Percentiles rank a stretch among this genome's conserved stretches.
phyloP scores from a whole-genome alignment of 352 stramenopile species.

The Phytopythium montanum region DNA sequence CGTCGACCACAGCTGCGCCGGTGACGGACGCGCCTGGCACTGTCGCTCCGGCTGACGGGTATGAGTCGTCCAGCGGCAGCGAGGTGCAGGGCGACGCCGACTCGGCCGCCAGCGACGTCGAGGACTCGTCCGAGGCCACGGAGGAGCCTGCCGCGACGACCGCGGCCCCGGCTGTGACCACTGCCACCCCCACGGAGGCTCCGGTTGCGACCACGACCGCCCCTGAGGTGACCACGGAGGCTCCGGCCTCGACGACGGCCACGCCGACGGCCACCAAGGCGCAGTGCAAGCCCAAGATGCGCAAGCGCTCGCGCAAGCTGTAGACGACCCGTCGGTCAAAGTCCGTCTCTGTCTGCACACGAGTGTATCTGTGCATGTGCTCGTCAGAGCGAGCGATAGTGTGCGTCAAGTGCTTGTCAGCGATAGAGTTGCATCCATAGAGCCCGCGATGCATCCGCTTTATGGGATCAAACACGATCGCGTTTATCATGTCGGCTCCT shows the following conservation, averaged over 20 bases:
- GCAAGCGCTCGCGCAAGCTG: neutral
- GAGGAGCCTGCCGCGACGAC: neutral
- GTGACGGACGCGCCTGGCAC: conserved; percentile 1
- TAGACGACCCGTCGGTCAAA: neutral
- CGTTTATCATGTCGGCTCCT: neutral
- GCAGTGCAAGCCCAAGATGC: conserved; percentile 11
- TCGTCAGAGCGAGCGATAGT: neutral
- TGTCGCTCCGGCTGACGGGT: neutral
- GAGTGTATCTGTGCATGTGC: neutral
- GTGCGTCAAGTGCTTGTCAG: neutral
- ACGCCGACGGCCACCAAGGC: neutral
- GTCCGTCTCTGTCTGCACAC: neutral
- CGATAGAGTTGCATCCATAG: neutral
- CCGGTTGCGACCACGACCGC: neutral
- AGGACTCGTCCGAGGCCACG: neutral
- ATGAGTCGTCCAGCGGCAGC: conserved; percentile 1
- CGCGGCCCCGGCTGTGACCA: neutral
- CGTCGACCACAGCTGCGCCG: conserved; percentile 1
- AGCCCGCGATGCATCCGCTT: neutral
- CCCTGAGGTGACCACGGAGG: neutral
- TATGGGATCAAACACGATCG: neutral
- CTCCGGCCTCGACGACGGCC: neutral
- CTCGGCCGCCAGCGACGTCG: neutral
- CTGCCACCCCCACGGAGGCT: neutral
- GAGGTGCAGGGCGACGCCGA: neutral